Percentiles rank a stretch among this genome's conserved stretches.
These are phyloP conservation scores for Arabis alpina DNA, from an alignment of 345 rosid species.

Conservation along the genomic window DNA sequence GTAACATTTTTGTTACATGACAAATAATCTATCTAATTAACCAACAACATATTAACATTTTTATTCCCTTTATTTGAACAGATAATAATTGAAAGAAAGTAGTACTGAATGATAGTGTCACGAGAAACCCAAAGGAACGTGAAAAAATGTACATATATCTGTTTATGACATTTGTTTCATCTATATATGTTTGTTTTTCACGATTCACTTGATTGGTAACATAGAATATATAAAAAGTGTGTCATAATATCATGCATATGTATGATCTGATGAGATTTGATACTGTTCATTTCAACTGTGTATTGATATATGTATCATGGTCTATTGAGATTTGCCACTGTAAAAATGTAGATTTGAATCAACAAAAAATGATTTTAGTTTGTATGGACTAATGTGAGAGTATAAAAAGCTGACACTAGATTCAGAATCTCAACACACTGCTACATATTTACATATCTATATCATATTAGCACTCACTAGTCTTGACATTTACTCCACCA, in stretches of 20 bases:
- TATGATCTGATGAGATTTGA: background rate
- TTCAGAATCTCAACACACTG: background rate
- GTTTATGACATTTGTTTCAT: conserved; percentile 15
- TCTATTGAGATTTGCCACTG: background rate
- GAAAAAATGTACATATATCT: background rate
- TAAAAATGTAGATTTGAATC: background rate
- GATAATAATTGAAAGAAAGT: background rate
- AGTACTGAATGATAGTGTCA: conserved; percentile 13
- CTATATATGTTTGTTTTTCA: background rate
- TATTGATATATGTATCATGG: background rate
- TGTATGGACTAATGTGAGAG: background rate
- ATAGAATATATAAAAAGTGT: background rate
- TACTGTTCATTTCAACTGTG: background rate
- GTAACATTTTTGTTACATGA: background rate
- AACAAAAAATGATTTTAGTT: background rate
- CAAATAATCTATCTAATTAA: background rate
- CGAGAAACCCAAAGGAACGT: conserved; percentile 26
- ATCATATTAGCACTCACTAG: background rate
- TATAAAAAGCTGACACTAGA: background rate
- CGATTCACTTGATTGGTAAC: conserved; percentile 22
- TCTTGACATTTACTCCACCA: background rate
- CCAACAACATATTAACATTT: background rate
- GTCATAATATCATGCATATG: conserved; percentile 7
- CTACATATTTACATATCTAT: too few species aligned
- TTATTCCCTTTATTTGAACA: background rate